Base-by-base conservation (phyloP, 805 yeast species). In the Zygosaccharomyces gambellarensis region DNA sequence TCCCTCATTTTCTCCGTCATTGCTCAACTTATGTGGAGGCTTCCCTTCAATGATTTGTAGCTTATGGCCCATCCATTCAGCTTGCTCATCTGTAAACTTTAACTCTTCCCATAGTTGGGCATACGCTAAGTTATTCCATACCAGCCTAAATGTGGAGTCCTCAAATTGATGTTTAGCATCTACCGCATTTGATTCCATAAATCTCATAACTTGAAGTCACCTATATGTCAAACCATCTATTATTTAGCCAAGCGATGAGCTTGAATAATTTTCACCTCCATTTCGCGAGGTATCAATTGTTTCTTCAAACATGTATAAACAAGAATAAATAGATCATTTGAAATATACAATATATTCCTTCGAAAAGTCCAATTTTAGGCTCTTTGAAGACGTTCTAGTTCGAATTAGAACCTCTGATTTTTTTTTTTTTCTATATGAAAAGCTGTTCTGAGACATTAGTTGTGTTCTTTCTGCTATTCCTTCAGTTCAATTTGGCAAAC, bases 61-160 rank as follows among this genome's bases (percentile, higher is more conserved):
- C 8, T 39, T 45, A 8, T 41, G 47, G 4, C 45, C 58, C 30
- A 50, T 47, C 59, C 59, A 63, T 10, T 36, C 19, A 23, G 51
- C 14, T n/a, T 39, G 28, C 36, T 46, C 49, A 9, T 59, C 55
- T 10, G 46, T 14, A 3, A 57, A 31, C 19, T 42, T 47, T 2
- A 64, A 63, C 3, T 61, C 58, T 0, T 46, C 48, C 70, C 70
- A 66, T 22, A 53, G 45, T 29, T 64, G 68, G 43, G 57, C 58
- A 47, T 64, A 59, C 6, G 55, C 47, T 31, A 66, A 39, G 49
- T 64, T 63, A 12, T 56, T 54, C 34, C 54, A 45, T 22, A 64
- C 66, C 47, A 60, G 39, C 14, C 75, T 77, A 0, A 84, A 78
- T 41, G 77, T 77, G 11, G 67, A 68, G 45, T 83, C 85, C 60